Evolutionary conservation across 2,329 filamentous ascomycete genomes (phyloP), one percentile per base, ranked within the genome.

Genomic region (Hysterium pulicare): DNA sequence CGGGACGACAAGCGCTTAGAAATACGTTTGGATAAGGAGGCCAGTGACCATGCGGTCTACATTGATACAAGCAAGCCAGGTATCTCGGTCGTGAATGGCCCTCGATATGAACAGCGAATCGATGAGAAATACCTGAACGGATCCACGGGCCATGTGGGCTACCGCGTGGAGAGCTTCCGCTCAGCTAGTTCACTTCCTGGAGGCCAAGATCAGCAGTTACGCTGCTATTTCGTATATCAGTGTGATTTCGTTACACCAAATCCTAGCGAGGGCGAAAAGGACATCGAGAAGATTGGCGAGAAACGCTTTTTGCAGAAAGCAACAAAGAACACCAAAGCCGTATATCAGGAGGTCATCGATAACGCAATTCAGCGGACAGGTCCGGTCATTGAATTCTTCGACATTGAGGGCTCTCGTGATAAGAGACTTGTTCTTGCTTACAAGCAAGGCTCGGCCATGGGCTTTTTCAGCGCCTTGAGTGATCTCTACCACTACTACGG

Each of bases 401-500:
- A 98, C 64, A 90, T 98, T 42, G 89, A 95, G 62, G 88, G 81
- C 54, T 87, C 85, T 15, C 81, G 86, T 23, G 93, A 98, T 75
- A 97, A 96, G 79, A 82, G 93, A 58, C 75, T 98, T 47, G 90
- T 98, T 42, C 80, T 98, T 57, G 93, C 90, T 34, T 97, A 96
- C 77, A 90, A 91, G 57, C 88, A 91, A 55, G 85, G 90, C 50
- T 95, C 91, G 15, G 93, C 93, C 22, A 79, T 89, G 55, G 93
- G 93, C 50, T 76, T 98, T 59, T 98, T 98, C 78, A 95, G 90
- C 56, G 90, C 93, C 21, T 73, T 98, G 57, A 95, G 88, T 51
- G 90, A 97, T 67, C 76, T 98, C 24, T 98, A 98, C 74, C 93
- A 98, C 73, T 97, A 96, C 79, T 98, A 98, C 63, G 91, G 93